Percentiles rank a stretch among this genome's conserved stretches.
These are phyloP conservation scores for Magnaporthiopsis incrustans DNA, from an alignment of 2,329 filamentous ascomycete genomes.

Conservation along the genomic window DNA sequence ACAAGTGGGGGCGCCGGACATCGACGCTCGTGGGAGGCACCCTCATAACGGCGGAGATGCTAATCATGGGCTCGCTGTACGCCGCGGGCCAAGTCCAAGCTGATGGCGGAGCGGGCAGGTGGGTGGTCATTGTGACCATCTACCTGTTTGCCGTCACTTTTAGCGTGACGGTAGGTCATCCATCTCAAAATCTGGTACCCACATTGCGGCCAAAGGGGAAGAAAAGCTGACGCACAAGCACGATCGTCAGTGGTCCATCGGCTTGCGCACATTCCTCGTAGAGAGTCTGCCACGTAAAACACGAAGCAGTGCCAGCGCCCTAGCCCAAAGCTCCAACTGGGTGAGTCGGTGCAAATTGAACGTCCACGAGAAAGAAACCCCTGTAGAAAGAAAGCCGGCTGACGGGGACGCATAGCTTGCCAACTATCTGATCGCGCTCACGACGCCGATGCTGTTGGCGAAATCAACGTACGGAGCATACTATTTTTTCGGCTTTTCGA, in stretches of 20 bases:
- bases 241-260: conserved; percentile 36
- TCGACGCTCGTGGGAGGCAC: conserved; percentile 45
- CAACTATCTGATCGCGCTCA: conserved; percentile 37
- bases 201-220: too few relatives aligned
- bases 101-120: conserved; percentile 29
- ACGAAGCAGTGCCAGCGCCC: conserved; percentile 43
- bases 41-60: conserved; percentile 40
- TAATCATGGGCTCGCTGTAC: conserved; percentile 45
- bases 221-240: too few relatives aligned
- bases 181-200: too few relatives aligned
- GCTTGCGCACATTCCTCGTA: conserved; percentile 42
- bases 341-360: conserved; percentile 16
- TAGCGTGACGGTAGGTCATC: conserved; percentile 22
- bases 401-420: conserved; percentile 20
- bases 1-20: conserved; percentile 46
- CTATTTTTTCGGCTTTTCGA: conserved; percentile 34
- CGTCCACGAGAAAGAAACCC: too few relatives aligned
- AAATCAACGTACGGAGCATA: conserved; percentile 33
- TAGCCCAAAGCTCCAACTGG: conserved; percentile 48
- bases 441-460: conserved; percentile 32
- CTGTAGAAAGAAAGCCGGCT: too few relatives aligned
- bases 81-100: conserved; percentile 31
- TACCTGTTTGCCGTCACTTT: conserved; percentile 40
- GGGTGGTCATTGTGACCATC: conserved; percentile 43
- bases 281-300: conserved; percentile 50